These are phyloP conservation scores for Globisporangium abappressorium DNA, from an alignment of 352 stramenopile genomes.

Conservation along the genomic window DNA sequence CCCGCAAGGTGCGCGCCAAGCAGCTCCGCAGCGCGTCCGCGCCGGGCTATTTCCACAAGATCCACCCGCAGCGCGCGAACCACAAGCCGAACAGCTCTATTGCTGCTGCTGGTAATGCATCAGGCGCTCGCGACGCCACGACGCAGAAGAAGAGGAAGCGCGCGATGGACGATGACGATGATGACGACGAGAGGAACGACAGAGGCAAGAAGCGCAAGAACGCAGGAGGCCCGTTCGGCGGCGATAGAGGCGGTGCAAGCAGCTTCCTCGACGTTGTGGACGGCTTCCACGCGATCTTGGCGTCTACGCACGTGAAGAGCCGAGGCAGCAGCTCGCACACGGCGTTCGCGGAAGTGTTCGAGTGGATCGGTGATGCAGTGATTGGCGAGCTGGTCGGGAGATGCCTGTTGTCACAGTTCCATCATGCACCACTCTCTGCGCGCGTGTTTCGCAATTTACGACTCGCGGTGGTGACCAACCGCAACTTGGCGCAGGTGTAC, in stretches of 20 bases:
- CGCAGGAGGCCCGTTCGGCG: not conserved
- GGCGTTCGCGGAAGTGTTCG: conserved; percentile 52
- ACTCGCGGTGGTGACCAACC: conserved; percentile 61
- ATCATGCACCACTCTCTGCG: conserved; percentile 45
- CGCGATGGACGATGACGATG: conserved; percentile 5
- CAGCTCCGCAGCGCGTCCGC: conserved; percentile 5
- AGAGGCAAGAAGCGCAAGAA: conserved; percentile 10
- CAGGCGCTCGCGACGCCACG: not conserved
- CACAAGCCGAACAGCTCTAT: not conserved
- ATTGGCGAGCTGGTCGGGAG: conserved; percentile 67
- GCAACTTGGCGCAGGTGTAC: conserved; percentile 65
- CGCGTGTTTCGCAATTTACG: conserved; percentile 68
- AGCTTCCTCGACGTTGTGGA: conserved; percentile 17
- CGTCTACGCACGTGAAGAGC: conserved; percentile 1
- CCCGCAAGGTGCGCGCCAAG: conserved; percentile 11
- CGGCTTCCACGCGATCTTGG: conserved; percentile 34
- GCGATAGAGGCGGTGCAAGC: not conserved
- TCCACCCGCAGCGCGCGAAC: conserved; percentile 7
- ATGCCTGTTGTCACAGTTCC: conserved; percentile 66
- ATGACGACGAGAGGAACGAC: not conserved
- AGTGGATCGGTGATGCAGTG: conserved; percentile 78
- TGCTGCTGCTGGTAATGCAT: not conserved
- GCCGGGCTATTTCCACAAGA: conserved; percentile 7
- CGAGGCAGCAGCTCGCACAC: conserved; percentile 11
- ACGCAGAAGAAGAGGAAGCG: conserved; percentile 13